phyloP scores from a whole-genome alignment of 768 basidiomycete genomes.

The Leccinum boreale region DNA sequence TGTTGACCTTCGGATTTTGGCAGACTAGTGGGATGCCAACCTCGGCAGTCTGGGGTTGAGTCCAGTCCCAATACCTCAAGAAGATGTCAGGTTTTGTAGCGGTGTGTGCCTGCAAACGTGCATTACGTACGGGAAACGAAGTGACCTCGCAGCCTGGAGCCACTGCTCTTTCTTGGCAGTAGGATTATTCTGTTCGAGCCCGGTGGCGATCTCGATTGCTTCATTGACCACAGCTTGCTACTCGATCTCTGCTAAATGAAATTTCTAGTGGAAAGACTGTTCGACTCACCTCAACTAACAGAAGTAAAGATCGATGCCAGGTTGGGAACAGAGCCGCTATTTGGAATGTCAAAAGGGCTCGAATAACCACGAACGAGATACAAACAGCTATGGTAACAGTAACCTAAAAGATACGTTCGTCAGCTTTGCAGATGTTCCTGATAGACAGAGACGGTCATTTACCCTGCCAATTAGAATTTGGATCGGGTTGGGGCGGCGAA shows the following conservation, averaged over 20 bases:
- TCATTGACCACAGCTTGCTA: constrained; percentile 18
- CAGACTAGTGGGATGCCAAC: constrained; percentile 7
- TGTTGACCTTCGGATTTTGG: background rate
- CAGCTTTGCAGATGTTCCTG: background rate
- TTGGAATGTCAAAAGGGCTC: background rate
- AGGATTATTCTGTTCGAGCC: background rate
- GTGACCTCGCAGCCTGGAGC: constrained; percentile 8
- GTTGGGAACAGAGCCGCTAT: constrained; percentile 21
- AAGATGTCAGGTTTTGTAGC: background rate
- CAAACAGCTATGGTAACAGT: constrained; percentile 21
- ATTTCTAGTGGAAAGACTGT: background rate
- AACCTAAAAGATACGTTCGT: constrained; percentile 8
- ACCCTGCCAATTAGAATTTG: constrained; percentile 11
- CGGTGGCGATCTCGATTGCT: constrained; percentile 13
- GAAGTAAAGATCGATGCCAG: constrained; percentile 16
- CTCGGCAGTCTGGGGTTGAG: background rate
- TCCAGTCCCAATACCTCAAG: constrained; percentile 20
- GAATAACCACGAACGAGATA: background rate
- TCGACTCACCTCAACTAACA: constrained; percentile 13
- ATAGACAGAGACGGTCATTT: background rate
- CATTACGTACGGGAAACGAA: constrained; percentile 19
- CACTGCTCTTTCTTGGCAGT: constrained; percentile 4
- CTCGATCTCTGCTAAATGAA: background rate
- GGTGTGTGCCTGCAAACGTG: background rate
- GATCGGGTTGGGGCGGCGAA: constrained; percentile 4